These are phyloP conservation scores for Rhynchosporium agropyri DNA, from an alignment of 2,329 filamentous ascomycete genomes.

Conservation along the genomic window DNA sequence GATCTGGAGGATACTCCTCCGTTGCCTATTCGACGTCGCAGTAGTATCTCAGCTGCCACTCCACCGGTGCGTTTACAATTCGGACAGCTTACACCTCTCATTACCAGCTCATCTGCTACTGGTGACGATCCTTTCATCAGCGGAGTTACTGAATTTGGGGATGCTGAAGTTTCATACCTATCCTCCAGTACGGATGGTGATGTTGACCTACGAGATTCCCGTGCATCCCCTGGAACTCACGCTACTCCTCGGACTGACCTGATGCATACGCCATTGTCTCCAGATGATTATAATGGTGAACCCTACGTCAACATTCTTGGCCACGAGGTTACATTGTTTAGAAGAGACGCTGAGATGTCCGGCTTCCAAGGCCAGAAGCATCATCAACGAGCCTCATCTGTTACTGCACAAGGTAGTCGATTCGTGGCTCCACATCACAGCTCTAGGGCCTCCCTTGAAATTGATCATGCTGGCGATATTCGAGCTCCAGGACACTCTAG, in stretches of 20 bases:
- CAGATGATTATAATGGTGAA: slow-evolving; percentile 9
- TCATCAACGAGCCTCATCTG: slow-evolving; percentile 5
- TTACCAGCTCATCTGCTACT: slow-evolving; percentile 1
- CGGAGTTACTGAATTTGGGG: neutral
- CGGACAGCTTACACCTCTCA: neutral
- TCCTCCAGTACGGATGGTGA: slow-evolving; percentile 11
- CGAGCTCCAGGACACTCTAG: neutral
- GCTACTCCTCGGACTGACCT: slow-evolving; percentile 11
- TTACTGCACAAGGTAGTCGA: neutral
- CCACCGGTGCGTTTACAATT: neutral
- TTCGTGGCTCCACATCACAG: neutral
- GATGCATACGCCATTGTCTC: slow-evolving; percentile 10
- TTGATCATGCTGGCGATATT: neutral
- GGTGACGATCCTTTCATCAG: slow-evolving; percentile 4
- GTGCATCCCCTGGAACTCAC: neutral
- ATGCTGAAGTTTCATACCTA: neutral
- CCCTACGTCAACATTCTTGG: slow-evolving; percentile 2
- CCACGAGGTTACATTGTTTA: slow-evolving; percentile 6
- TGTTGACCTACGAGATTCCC: slow-evolving; percentile 7
- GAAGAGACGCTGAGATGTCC: slow-evolving; percentile 13
- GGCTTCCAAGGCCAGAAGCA: slow-evolving; percentile 4
- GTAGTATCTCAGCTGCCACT: neutral
- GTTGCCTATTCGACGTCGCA: slow-evolving; percentile 1
- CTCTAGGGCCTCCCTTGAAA: neutral
- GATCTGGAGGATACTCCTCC: neutral